phyloP scores from a whole-genome alignment of 129 eudicot species.

The Centaurea solstitialis region DNA sequence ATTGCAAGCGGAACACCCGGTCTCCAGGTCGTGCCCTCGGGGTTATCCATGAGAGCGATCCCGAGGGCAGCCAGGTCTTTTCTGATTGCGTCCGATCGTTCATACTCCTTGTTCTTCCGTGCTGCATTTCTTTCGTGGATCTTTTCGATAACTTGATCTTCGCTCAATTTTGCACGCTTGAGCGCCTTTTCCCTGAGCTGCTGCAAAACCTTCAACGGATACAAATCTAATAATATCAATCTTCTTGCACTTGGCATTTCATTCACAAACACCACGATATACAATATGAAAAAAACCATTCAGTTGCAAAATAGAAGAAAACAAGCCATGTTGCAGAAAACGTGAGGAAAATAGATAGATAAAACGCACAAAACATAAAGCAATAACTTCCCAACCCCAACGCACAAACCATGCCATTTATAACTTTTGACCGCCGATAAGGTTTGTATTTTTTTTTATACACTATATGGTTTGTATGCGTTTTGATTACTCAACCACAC shows the following conservation, averaged over 20 bases:
- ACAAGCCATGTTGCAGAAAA: too few relatives aligned
- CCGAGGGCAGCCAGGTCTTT: constrained; percentile 72
- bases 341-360: too few relatives aligned
- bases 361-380: too few relatives aligned
- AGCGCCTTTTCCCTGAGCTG: constrained; percentile 80
- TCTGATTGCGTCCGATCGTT: constrained; percentile 75
- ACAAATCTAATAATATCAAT: background rate
- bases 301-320: too few relatives aligned
- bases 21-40: constrained; percentile 91
- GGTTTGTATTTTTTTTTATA: too few relatives aligned
- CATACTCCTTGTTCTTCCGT: constrained; percentile 78
- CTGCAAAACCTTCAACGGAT: constrained; percentile 57
- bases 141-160: constrained; percentile 56
- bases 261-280: too few relatives aligned
- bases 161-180: constrained; percentile 77
- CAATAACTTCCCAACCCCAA: too few relatives aligned
- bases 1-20: constrained; percentile 79
- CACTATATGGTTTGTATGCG: too few relatives aligned
- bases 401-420: too few relatives aligned
- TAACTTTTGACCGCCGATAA: too few relatives aligned
- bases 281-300: too few relatives aligned
- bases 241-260: background rate
- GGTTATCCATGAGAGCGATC: constrained; percentile 86
- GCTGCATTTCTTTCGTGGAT: constrained; percentile 69
- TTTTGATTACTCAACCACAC: too few relatives aligned